phyloP scores from a whole-genome alignment of 129 eudicot species.

The Erigeron canadensis region DNA sequence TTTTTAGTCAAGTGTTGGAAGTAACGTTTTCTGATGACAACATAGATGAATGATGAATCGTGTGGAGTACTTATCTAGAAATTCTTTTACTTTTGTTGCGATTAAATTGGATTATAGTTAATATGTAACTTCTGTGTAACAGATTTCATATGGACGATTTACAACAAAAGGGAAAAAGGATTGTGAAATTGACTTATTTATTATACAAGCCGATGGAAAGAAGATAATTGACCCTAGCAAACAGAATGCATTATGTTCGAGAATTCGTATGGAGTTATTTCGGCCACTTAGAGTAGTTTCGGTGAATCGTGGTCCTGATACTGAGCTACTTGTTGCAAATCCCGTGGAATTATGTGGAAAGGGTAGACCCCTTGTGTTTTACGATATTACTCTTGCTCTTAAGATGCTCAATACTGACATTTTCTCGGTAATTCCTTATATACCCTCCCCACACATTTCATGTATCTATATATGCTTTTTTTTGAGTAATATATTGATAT shows the following conservation, averaged over 20 bases:
- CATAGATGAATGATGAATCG: too few relatives aligned
- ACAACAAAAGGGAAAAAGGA: conserved; percentile 40
- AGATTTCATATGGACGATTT: conserved; percentile 83
- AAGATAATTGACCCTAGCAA: conserved; percentile 68
- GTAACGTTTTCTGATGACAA: too few relatives aligned
- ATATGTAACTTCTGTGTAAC: background rate
- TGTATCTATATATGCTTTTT: background rate
- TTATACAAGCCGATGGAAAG: conserved; percentile 80
- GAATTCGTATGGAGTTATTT: conserved; percentile 63
- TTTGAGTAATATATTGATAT: background rate
- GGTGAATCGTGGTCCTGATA: conserved; percentile 90
- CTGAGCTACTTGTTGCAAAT: conserved; percentile 82
- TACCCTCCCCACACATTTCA: conserved; percentile 5
- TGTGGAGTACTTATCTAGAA: too few relatives aligned
- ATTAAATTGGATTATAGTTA: background rate
- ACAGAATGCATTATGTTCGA: conserved; percentile 52
- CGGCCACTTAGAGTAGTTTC: conserved; percentile 75
- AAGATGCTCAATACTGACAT: conserved; percentile 71
- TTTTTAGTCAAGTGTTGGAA: too few relatives aligned
- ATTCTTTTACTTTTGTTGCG: background rate
- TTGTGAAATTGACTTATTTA: conserved; percentile 83
- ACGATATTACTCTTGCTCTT: conserved; percentile 89
- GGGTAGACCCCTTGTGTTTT: conserved; percentile 89
- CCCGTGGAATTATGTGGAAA: conserved; percentile 91
- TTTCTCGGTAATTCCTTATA: conserved; percentile 57